These are phyloP conservation scores for Colletotrichum limetticola DNA, from an alignment of 2,329 filamentous ascomycete genomes.

Conservation along the genomic window DNA sequence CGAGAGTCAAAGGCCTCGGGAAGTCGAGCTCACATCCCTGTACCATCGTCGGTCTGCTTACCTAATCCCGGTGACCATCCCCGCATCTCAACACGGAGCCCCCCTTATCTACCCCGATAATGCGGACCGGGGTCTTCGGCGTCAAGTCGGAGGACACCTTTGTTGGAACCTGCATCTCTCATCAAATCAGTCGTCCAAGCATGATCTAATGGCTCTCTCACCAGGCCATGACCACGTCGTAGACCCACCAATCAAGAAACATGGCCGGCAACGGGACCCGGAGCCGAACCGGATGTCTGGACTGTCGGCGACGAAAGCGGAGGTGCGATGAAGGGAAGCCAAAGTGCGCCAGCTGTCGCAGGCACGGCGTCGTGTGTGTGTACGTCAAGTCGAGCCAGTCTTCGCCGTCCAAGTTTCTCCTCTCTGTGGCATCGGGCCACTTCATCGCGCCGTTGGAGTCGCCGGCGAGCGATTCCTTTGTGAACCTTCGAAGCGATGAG, in stretches of 20 bases:
- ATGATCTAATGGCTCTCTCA: background rate
- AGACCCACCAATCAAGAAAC: background rate
- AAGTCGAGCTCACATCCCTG: too few species aligned
- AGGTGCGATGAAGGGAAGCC: slow-evolving; percentile 1
- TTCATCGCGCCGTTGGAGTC: slow-evolving; percentile 3
- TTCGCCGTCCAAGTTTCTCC: background rate
- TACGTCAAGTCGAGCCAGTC: background rate
- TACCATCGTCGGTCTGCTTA: background rate
- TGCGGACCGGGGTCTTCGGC: background rate
- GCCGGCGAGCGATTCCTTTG: background rate
- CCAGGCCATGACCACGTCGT: background rate
- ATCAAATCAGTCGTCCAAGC: background rate
- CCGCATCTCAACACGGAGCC: background rate
- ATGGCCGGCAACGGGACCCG: slow-evolving; percentile 11
- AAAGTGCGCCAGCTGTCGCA: background rate
- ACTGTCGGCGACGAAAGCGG: slow-evolving; percentile 11
- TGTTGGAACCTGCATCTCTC: background rate
- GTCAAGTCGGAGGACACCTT: background rate
- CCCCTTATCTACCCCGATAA: background rate
- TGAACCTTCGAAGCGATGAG: slow-evolving; percentile 8
- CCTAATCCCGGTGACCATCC: background rate
- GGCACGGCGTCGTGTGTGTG: background rate
- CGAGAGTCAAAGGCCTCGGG: too few species aligned
- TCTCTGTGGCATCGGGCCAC: background rate
- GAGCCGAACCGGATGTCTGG: slow-evolving; percentile 2